Conservation (phyloP, 2,329 filamentous ascomycete species). For the Phyllosticta capitalensis region DNA sequence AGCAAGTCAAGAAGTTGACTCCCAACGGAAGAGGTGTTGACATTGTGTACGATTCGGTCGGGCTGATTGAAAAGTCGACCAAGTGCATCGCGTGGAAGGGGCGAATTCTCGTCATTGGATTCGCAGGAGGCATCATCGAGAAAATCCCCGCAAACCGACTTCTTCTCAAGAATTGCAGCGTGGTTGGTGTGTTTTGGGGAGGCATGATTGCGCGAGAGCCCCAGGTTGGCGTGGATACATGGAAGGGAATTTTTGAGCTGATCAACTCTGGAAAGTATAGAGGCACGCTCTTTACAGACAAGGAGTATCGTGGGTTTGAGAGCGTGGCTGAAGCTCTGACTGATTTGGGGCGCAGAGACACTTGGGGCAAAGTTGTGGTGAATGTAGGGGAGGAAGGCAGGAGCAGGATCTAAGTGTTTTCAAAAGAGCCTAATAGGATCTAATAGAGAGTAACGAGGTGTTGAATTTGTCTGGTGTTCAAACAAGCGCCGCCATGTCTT, state of each 20-base stretch:
- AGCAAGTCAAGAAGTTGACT: constrained; percentile 66
- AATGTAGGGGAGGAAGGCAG: constrained; percentile 57
- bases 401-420: constrained; percentile 23
- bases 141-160: constrained; percentile 90
- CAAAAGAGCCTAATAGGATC: not conserved
- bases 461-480: too few species aligned
- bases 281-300: constrained; percentile 74
- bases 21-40: constrained; percentile 68
- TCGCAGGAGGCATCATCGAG: constrained; percentile 78
- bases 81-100: constrained; percentile 95
- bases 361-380: constrained; percentile 94
- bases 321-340: constrained; percentile 65
- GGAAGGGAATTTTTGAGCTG: constrained; percentile 71
- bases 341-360: constrained; percentile 68
- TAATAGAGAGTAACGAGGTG: too few species aligned
- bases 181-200: constrained; percentile 90
- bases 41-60: constrained; percentile 91
- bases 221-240: constrained; percentile 61
- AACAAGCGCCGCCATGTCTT: too few species aligned
- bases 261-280: constrained; percentile 69
- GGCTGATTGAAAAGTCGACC: constrained; percentile 74
- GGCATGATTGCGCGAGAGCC: constrained; percentile 67
- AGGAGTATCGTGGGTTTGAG: constrained; percentile 74
- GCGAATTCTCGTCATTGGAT: constrained; percentile 77
- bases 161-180: constrained; percentile 81